Evolutionary conservation across 2,329 filamentous ascomycete genomes (phyloP).

Genomic region (Ophiostoma ips): DNA sequence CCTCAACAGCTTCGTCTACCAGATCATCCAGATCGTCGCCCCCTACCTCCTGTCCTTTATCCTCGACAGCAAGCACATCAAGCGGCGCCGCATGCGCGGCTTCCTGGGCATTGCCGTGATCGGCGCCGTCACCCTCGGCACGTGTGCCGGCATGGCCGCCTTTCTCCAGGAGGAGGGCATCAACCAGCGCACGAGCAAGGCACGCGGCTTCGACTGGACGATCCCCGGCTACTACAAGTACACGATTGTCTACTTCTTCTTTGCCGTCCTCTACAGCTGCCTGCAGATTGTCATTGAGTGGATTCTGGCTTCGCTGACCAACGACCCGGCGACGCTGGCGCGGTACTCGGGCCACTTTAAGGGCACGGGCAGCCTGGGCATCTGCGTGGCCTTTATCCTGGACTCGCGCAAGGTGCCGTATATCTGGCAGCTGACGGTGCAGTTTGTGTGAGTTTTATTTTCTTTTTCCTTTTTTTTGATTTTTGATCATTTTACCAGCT

Average conservation of each 20-base stretch:
- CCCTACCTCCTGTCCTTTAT: neutral
- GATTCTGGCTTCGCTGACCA: slow-evolving; percentile 1
- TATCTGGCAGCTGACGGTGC: no score
- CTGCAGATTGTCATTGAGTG: slow-evolving; percentile 7
- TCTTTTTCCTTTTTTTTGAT: no score
- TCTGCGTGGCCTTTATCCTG: slow-evolving; percentile 3
- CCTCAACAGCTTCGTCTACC: slow-evolving; percentile 4
- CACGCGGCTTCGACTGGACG: slow-evolving; percentile 3
- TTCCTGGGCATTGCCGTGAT: slow-evolving; percentile 1
- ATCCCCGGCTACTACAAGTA: neutral
- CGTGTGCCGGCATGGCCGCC: slow-evolving; percentile 1
- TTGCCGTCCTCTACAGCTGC: slow-evolving; percentile 3
- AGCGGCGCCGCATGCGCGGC: neutral
- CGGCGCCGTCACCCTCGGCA: neutral
- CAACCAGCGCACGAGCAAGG: neutral
- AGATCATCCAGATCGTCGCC: slow-evolving; percentile 3
- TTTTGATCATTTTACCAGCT: no score
- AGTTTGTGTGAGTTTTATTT: no score
- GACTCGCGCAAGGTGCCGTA: slow-evolving; percentile 1
- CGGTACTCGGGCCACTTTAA: slow-evolving; percentile 4
- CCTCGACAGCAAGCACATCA: slow-evolving; percentile 2
- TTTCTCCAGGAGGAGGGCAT: slow-evolving; percentile 1
- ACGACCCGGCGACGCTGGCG: slow-evolving; percentile 4
- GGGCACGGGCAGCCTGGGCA: slow-evolving; percentile 4
- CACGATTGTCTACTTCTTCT: slow-evolving; percentile 3